Evolutionary conservation across 139 green algal species (phyloP).

Genomic region (Chlamydomonas schloesseri): DNA sequence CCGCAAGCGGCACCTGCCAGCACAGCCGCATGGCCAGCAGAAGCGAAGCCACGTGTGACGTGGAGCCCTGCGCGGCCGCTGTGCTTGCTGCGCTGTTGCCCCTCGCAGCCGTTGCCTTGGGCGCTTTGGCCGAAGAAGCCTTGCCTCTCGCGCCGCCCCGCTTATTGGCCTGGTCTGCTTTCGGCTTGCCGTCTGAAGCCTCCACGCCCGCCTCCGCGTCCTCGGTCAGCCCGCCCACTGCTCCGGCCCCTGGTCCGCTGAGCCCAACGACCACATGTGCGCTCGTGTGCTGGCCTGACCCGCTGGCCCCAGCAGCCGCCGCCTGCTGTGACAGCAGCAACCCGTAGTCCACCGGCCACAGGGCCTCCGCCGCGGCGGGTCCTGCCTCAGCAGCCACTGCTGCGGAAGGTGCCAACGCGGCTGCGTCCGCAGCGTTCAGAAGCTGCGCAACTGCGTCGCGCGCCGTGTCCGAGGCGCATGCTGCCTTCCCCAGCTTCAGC

Average conservation of each 20-base stretch:
- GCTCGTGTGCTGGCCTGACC: background rate
- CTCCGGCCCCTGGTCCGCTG: background rate
- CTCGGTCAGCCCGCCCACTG: no score
- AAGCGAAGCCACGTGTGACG: background rate
- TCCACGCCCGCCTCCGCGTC: background rate
- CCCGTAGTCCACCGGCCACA: conserved; percentile 18
- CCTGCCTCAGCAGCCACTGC: no score
- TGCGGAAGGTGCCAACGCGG: no score
- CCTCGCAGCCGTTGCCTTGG: background rate
- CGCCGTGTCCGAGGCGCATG: background rate
- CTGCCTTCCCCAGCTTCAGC: background rate
- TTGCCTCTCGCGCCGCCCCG: background rate
- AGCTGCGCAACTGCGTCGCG: background rate
- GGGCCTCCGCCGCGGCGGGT: background rate
- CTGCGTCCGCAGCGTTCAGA: background rate
- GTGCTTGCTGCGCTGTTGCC: background rate
- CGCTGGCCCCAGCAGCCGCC: background rate
- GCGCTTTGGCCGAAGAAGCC: background rate
- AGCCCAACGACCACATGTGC: background rate
- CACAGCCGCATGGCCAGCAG: conserved; percentile 33
- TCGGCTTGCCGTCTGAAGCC: background rate
- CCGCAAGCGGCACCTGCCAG: conserved; percentile 34
- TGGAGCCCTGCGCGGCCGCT: no score
- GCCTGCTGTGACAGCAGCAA: conserved; percentile 21
- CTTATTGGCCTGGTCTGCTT: conserved; percentile 7